Evolutionary conservation across 257 asterid species (phyloP).

Genomic region (Petrea volubilis): DNA sequence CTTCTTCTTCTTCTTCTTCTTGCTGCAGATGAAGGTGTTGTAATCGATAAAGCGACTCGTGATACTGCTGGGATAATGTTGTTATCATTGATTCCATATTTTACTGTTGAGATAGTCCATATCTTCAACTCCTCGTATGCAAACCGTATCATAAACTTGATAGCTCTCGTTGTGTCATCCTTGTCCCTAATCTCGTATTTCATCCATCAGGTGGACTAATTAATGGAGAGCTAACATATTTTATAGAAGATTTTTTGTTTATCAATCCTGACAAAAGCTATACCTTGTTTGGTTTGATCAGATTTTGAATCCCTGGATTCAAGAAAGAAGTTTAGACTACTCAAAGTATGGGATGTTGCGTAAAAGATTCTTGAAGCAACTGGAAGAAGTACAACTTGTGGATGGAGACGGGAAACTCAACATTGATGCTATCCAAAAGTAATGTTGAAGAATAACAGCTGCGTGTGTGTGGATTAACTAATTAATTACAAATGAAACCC

Average conservation of each 20-base stretch:
- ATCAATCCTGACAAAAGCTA: not conserved
- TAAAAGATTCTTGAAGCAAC: constrained; percentile 33
- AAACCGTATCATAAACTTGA: constrained; percentile 31
- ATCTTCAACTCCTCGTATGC: constrained; percentile 26
- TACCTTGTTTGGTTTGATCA: constrained; percentile 19
- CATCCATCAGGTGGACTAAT: constrained; percentile 43
- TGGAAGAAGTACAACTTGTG: constrained; percentile 39
- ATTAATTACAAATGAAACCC: not conserved
- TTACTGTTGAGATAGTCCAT: constrained; percentile 38
- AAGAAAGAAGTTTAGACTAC: constrained; percentile 53
- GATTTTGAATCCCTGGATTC: constrained; percentile 60
- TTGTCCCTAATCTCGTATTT: constrained; percentile 34
- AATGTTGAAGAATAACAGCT: constrained; percentile 19
- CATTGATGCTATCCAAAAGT: constrained; percentile 32
- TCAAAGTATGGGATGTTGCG: constrained; percentile 43
- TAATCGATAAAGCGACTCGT: constrained; percentile 38
- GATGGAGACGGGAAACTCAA: constrained; percentile 40
- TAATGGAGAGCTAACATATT: not conserved
- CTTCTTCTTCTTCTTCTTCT: constrained; percentile 26
- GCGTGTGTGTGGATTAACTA: constrained; percentile 35
- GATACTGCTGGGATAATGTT: constrained; percentile 51
- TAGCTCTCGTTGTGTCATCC: constrained; percentile 41
- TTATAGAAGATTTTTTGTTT: not conserved
- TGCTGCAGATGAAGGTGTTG: constrained; percentile 44
- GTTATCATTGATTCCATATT: constrained; percentile 51